phyloP scores from a whole-genome alignment of 495 filamentous ascomycete genomes.

The Geopyxis carbonaria region DNA sequence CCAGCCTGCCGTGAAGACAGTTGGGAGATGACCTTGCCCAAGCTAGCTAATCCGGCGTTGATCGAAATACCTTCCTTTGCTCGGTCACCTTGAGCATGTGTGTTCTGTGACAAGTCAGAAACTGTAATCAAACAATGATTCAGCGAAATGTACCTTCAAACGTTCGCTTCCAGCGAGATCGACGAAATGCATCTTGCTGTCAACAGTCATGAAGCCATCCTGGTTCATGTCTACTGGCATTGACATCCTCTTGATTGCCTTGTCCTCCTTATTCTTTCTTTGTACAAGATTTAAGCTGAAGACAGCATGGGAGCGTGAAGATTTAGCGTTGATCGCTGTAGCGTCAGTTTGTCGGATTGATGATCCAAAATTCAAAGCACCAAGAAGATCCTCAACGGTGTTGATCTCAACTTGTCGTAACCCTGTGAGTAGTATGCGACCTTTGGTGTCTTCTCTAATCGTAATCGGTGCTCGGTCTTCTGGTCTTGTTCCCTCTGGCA shows the following conservation, averaged over 20 bases:
- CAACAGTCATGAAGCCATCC: constrained; percentile 63
- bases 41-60: constrained; percentile 84
- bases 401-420: constrained; percentile 78
- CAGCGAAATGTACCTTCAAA: constrained; percentile 38
- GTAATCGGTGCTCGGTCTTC: constrained; percentile 58
- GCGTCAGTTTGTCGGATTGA: constrained; percentile 93
- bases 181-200: constrained; percentile 98
- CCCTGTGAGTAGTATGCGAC: constrained; percentile 84
- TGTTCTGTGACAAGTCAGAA: constrained; percentile 38
- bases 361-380: constrained; percentile 78
- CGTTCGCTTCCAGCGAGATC: constrained; percentile 95
- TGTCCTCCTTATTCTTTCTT: constrained; percentile 43
- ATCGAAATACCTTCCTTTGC: constrained; percentile 97
- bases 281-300: constrained; percentile 92
- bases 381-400: constrained; percentile 78
- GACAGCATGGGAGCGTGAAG: constrained; percentile 95
- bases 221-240: constrained; percentile 57
- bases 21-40: constrained; percentile 97
- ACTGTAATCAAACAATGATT: background rate
- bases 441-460: constrained; percentile 88
- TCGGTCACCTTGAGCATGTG: constrained; percentile 82
- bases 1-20: constrained; percentile 76
- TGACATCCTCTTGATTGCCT: constrained; percentile 71
- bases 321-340: constrained; percentile 96
- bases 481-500: constrained; percentile 52